phyloP scores from a whole-genome alignment of 106 monocot species.

The Cymbidium sinense region DNA sequence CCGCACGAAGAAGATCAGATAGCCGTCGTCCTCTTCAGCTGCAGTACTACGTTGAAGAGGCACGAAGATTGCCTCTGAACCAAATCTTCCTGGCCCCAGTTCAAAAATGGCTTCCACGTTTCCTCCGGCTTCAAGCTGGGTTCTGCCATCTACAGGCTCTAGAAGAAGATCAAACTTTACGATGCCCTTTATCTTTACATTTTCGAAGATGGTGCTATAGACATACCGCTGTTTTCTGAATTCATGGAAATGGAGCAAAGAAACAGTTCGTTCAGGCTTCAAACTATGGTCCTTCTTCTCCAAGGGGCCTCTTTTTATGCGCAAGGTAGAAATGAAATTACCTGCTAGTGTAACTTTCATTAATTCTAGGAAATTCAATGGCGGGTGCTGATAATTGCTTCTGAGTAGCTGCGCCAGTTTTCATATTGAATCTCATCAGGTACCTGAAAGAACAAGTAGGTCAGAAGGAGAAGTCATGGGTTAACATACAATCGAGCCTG shows the following conservation, averaged over 20 bases:
- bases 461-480: neutral
- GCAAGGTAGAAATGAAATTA: too few relatives aligned
- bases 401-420: conserved; percentile 77
- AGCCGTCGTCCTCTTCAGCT: conserved; percentile 93
- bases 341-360: conserved; percentile 81
- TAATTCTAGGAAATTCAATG: conserved; percentile 90
- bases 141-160: conserved; percentile 46
- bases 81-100: conserved; percentile 74
- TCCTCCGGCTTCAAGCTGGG: conserved; percentile 77
- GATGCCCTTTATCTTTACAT: conserved; percentile 49
- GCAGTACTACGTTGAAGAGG: conserved; percentile 53
- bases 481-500: conserved; percentile 52
- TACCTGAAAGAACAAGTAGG: conserved; percentile 40
- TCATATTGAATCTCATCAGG: conserved; percentile 96
- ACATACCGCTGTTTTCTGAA: conserved; percentile 81
- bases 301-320: too few relatives aligned
- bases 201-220: conserved; percentile 47
- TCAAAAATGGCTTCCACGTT: conserved; percentile 71
- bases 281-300: too few relatives aligned
- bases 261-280: too few relatives aligned
- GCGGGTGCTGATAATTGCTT: conserved; percentile 68
- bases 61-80: conserved; percentile 93
- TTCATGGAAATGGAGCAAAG: neutral
- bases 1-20: conserved; percentile 90
- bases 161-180: conserved; percentile 83